Conservation (phyloP, 2,329 filamentous ascomycete species). For the Fusarium buharicum region DNA sequence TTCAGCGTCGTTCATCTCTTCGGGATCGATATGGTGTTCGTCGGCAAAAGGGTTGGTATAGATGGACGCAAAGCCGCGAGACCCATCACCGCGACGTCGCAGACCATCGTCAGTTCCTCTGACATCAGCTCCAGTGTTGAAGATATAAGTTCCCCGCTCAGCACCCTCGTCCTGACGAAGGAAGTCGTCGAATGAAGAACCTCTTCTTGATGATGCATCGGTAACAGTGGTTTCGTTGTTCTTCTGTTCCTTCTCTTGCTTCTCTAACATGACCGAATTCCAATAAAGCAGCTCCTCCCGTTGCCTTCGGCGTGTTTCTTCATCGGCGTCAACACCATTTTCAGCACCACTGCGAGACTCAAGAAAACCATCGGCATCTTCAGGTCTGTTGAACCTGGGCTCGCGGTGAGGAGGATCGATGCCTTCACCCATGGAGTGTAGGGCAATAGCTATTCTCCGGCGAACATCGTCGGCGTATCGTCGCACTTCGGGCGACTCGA, state of each 20-base stretch:
- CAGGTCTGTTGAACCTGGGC: constrained; percentile 72
- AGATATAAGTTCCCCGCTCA: constrained; percentile 66
- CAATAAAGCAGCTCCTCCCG: constrained; percentile 73
- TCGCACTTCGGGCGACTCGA: constrained; percentile 72
- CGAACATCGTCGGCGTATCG: constrained; percentile 70
- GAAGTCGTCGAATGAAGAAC: constrained; percentile 69
- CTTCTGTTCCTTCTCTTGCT: constrained; percentile 52
- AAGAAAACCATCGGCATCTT: constrained; percentile 73
- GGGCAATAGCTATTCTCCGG: constrained; percentile 68
- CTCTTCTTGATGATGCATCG: constrained; percentile 40
- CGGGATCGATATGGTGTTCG: constrained; percentile 63
- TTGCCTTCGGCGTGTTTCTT: constrained; percentile 68
- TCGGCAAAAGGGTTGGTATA: constrained; percentile 70
- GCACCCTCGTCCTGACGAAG: constrained; percentile 61
- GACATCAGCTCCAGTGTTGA: constrained; percentile 65
- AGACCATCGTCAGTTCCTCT: constrained; percentile 56
- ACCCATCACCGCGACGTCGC: constrained; percentile 60
- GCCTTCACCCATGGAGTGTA: constrained; percentile 68
- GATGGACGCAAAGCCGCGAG: constrained; percentile 58
- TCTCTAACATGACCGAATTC: constrained; percentile 66
- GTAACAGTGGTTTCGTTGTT: constrained; percentile 23
- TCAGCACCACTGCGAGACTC: constrained; percentile 60
- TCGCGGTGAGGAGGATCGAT: constrained; percentile 61
- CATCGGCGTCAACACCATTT: constrained; percentile 68
- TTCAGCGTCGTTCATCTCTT: constrained; percentile 56